These are phyloP conservation scores for Trichosporon faecale DNA, from an alignment of 1,284 basidiomycete species.

Conservation along the genomic window DNA sequence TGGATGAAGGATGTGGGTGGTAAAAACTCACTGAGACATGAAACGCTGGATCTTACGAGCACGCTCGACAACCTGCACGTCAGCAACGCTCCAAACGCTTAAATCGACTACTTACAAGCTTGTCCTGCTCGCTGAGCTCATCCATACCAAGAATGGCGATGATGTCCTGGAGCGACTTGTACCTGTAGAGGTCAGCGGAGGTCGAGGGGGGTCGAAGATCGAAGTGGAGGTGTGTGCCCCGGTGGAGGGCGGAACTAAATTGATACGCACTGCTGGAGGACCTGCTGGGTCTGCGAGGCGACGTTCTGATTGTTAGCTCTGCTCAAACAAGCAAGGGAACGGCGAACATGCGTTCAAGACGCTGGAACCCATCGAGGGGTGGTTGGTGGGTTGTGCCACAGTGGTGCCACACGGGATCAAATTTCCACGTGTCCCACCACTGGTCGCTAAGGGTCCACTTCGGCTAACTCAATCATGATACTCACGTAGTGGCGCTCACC, in stretches of 20 bases:
- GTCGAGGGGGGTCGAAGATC: constrained; percentile 37
- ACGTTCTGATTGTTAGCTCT: not conserved
- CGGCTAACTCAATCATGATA: not conserved
- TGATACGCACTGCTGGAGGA: not conserved
- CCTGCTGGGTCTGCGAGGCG: not conserved
- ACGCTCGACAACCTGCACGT: constrained; percentile 59
- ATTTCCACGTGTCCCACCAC: not conserved
- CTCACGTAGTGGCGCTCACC: constrained; percentile 76
- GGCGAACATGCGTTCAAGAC: not conserved
- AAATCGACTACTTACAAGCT: constrained; percentile 62
- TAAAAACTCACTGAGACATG: constrained; percentile 73
- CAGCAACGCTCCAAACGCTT: not conserved
- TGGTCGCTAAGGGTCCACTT: no score
- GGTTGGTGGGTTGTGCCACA: not conserved
- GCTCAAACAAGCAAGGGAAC: no score
- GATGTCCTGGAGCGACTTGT: constrained; percentile 93
- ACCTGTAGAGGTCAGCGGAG: constrained; percentile 98
- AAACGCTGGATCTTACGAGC: constrained; percentile 75
- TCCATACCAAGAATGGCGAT: constrained; percentile 86
- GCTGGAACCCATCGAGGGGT: no score
- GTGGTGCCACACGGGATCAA: not conserved
- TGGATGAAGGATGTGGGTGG: no score
- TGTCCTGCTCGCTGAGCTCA: constrained; percentile 99
- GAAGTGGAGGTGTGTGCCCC: not conserved
- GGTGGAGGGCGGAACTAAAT: no score